A percentile compares a stretch with the other conserved stretches of the same genome.
These are phyloP conservation scores for Hanseniaspora meyeri DNA, from an alignment of 805 yeast species.

Conservation along the genomic window DNA sequence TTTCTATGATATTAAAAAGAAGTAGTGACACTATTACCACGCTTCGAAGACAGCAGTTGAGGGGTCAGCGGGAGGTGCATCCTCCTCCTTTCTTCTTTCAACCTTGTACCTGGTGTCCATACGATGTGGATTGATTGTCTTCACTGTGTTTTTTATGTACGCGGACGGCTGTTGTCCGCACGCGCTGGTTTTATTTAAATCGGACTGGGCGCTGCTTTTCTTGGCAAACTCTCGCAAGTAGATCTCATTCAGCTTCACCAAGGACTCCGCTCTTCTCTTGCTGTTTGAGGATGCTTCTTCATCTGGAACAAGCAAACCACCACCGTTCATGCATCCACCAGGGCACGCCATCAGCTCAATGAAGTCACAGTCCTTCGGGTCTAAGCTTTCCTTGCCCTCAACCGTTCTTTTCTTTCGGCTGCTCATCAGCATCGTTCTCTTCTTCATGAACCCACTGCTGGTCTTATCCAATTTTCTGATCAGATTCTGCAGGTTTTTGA, in stretches of 20 bases:
- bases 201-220: not conserved
- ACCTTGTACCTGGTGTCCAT: not conserved
- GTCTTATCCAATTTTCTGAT: conserved; percentile 51
- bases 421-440: conserved; percentile 19
- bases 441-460: conserved; percentile 20
- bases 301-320: conserved; percentile 57
- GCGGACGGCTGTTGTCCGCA: conserved; percentile 1
- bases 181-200: not conserved
- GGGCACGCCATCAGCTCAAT: conserved; percentile 98
- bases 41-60: conserved; percentile 1
- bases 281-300: conserved; percentile 19
- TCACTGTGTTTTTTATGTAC: not conserved
- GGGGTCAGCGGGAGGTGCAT: not conserved
- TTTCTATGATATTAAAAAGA: too few relatives aligned
- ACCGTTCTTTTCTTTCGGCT: not conserved
- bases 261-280: conserved; percentile 1
- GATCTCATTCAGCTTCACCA: conserved; percentile 12
- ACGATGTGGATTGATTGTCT: too few relatives aligned
- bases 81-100: not conserved
- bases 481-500: conserved; percentile 84
- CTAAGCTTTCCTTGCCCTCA: conserved; percentile 28
- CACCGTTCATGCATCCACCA: conserved; percentile 93
- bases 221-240: conserved; percentile 13
- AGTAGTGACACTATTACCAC: not conserved
- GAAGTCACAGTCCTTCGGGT: conserved; percentile 59